Base-by-base conservation (phyloP, 768 basidiomycete species). In the Obba rivulosa region DNA sequence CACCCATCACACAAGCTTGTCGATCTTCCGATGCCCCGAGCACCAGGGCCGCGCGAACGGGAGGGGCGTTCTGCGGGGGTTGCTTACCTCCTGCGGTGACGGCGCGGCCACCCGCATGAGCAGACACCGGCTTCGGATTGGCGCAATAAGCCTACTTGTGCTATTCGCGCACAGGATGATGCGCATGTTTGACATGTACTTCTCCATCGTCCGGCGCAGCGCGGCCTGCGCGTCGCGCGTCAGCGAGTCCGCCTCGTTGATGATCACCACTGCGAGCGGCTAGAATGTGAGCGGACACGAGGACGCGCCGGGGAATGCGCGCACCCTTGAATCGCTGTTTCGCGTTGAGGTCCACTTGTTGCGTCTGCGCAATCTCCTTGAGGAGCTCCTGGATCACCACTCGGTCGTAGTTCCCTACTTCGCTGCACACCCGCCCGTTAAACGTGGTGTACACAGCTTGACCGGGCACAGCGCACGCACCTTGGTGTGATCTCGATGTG, bases 341-440 rank as follows among this genome's bases (percentile, higher is more conserved):
- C 3, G 95, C 95, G 61, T 80, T 90, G 54, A 97, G 67, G 69
- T 99, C 95, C 9, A 99, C 92, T 64, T 98, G 95, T 64, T 99
- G 95, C 2, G 94, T 99, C 66, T 97, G 94, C 1, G 95, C 95
- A 58, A 99, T 97, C 68, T 98, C 95, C 66, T 98, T 99, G 49
- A 99, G 68, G 39, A 99, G 78, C 60, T 99, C 95, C 61, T 98
- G 95, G 44, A 99, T 92, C 42, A 99, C 92, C 1, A 93, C 78
- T 53, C 95, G 76, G 64, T 99, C 95, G 59, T 87, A 96, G 60
- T 85, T 95, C 11, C 95, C 95, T 0, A 93, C 93, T 69, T 99
- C 95, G 56, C 95, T 98, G 63, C 9, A 49, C 17, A 21, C 35
- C 21, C 11, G 21, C 9, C 7, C 8, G 17, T 23, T 11, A 41